Percentiles rank a stretch among this genome's conserved stretches.
Evolutionary conservation across 768 basidiomycete genomes (phyloP).

Genomic region (Trametes sanguinea): DNA sequence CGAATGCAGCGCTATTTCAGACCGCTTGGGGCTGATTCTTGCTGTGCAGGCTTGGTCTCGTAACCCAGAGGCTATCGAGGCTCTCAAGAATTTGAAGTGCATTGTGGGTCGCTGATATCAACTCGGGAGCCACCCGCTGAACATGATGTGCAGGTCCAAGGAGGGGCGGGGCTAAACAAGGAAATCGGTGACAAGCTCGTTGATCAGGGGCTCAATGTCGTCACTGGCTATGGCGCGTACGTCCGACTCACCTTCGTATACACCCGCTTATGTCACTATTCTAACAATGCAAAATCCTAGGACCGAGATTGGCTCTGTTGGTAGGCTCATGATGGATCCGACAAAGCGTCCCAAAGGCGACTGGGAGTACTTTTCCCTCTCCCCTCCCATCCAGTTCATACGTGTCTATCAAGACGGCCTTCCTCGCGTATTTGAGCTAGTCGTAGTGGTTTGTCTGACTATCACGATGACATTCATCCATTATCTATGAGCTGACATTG

Average conservation of each 20-base stretch:
- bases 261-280: too few species aligned
- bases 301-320: slow-evolving; percentile 22
- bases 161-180: slow-evolving; percentile 42
- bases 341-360: neutral
- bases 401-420: slow-evolving; percentile 38
- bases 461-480: neutral
- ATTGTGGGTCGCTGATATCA: slow-evolving; percentile 13
- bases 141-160: slow-evolving; percentile 32
- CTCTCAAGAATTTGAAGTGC: slow-evolving; percentile 13
- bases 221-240: slow-evolving; percentile 41
- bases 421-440: slow-evolving; percentile 37
- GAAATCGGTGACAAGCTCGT: slow-evolving; percentile 38
- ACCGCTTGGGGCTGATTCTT: neutral
- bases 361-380: slow-evolving; percentile 41
- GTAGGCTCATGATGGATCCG: neutral
- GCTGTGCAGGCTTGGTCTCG: slow-evolving; percentile 27
- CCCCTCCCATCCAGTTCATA: slow-evolving; percentile 25
- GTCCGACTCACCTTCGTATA: slow-evolving; percentile 4
- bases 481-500: too few species aligned
- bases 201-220: slow-evolving; percentile 36
- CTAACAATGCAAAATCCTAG: neutral
- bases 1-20: too few species aligned
- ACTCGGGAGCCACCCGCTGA: neutral
- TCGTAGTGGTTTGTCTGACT: slow-evolving; percentile 37
- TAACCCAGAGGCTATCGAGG: slow-evolving; percentile 9